Evolutionary conservation across 177 flowering plant genomes (phyloP).

Genomic region (Vitis hybrid): DNA sequence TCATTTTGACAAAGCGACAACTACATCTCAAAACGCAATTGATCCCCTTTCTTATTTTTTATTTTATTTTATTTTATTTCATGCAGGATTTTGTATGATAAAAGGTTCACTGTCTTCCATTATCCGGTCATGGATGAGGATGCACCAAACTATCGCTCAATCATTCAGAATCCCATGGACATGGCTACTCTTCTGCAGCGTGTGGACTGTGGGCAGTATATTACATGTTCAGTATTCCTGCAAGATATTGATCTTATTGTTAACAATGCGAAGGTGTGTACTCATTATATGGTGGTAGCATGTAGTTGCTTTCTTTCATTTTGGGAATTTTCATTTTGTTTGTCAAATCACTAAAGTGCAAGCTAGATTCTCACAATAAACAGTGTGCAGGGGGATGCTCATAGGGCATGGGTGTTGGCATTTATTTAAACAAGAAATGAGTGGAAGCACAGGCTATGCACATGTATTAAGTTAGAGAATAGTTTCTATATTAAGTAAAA

Average conservation of each 20-base stretch:
- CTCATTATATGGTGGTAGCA: neutral
- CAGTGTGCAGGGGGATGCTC: too few species aligned
- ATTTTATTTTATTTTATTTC: neutral
- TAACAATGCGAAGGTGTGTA: slow-evolving; percentile 82
- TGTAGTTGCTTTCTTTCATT: neutral
- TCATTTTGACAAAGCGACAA: neutral
- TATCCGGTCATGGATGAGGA: slow-evolving; percentile 98
- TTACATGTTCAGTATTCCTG: slow-evolving; percentile 70
- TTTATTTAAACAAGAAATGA: neutral
- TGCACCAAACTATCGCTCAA: slow-evolving; percentile 90
- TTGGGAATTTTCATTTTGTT: neutral
- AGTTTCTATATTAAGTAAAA: too few species aligned
- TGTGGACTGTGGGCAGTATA: slow-evolving; percentile 89
- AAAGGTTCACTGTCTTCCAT: slow-evolving; percentile 87
- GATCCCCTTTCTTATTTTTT: neutral
- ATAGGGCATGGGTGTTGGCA: neutral
- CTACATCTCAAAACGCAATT: neutral
- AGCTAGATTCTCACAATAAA: neutral
- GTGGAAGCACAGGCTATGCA: neutral
- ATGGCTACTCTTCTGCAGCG: slow-evolving; percentile 83
- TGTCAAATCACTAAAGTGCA: neutral
- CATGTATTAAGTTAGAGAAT: neutral
- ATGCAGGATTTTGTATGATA: slow-evolving; percentile 91
- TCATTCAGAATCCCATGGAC: slow-evolving; percentile 98
- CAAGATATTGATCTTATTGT: slow-evolving; percentile 89